These are phyloP conservation scores for Aegilops umbellulata DNA, from an alignment of 176 grass and related monocot species.

Conservation along the genomic window DNA sequence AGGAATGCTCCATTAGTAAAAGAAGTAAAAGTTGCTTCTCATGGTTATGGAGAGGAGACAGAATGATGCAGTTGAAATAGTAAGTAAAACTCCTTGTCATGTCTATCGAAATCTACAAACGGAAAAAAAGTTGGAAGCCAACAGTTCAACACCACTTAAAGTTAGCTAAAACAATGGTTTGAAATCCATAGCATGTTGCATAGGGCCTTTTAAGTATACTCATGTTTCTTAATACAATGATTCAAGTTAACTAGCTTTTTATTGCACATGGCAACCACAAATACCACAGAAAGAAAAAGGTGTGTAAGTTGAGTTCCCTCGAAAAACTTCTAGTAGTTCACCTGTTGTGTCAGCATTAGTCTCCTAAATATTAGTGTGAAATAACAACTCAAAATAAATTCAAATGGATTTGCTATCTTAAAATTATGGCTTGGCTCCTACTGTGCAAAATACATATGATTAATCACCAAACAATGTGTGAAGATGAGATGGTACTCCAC, in stretches of 20 bases:
- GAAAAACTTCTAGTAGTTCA: not conserved
- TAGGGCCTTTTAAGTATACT: not conserved
- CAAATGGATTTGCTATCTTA: not conserved
- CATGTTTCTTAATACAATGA: not conserved
- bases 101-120: not conserved
- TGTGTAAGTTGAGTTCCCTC: not conserved
- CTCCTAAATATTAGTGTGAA: not conserved
- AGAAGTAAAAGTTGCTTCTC: not conserved
- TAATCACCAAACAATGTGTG: conserved; percentile 2
- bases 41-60: not conserved
- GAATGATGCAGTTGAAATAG: not conserved
- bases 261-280: conserved; percentile 13
- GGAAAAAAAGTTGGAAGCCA: not conserved
- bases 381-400: not conserved
- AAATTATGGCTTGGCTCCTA: not conserved
- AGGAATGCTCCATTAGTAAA: conserved; percentile 3
- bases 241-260: not conserved
- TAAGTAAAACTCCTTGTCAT: conserved; percentile 7
- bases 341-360: not conserved
- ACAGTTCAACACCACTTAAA: not conserved
- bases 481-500: not conserved
- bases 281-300: not conserved
- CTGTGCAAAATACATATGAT: not conserved
- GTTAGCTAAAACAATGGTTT: conserved; percentile 1
- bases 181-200: not conserved